Evolutionary conservation across 2,329 filamentous ascomycete species (phyloP).

Genomic region (Diaporthe sp.): DNA sequence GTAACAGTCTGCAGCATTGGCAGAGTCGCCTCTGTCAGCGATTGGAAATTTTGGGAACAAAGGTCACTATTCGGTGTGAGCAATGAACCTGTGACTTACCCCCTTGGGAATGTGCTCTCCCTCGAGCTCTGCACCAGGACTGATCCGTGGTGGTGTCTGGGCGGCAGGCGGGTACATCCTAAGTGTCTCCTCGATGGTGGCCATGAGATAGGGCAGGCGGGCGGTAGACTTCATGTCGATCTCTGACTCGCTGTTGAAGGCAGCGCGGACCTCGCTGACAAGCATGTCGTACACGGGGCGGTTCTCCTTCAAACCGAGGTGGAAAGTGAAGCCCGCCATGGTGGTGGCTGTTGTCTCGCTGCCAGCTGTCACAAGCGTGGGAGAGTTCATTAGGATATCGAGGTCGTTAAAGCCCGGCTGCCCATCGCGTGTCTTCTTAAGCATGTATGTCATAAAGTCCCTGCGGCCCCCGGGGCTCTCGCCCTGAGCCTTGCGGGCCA

Average conservation of each 20-base stretch:
- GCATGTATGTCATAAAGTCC: constrained; percentile 38
- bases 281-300: constrained; percentile 39
- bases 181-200: constrained; percentile 84
- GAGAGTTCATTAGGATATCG: constrained; percentile 31
- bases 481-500: constrained; percentile 21
- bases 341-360: constrained; percentile 61
- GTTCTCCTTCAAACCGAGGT: constrained; percentile 40
- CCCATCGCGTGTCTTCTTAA: constrained; percentile 29
- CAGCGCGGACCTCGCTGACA: constrained; percentile 41
- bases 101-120: constrained; percentile 29
- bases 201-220: constrained; percentile 75
- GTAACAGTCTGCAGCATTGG: neutral
- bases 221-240: constrained; percentile 37
- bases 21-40: neutral
- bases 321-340: constrained; percentile 42
- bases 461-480: constrained; percentile 21
- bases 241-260: constrained; percentile 41
- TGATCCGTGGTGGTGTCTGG: constrained; percentile 19
- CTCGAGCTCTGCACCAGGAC: constrained; percentile 13
- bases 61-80: neutral
- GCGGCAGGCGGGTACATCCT: constrained; percentile 52
- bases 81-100: neutral
- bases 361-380: constrained; percentile 51
- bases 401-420: constrained; percentile 8
- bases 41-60: neutral